phyloP scores from a whole-genome alignment of 805 yeast genomes.

The Blastobotrys mokoenaii region DNA sequence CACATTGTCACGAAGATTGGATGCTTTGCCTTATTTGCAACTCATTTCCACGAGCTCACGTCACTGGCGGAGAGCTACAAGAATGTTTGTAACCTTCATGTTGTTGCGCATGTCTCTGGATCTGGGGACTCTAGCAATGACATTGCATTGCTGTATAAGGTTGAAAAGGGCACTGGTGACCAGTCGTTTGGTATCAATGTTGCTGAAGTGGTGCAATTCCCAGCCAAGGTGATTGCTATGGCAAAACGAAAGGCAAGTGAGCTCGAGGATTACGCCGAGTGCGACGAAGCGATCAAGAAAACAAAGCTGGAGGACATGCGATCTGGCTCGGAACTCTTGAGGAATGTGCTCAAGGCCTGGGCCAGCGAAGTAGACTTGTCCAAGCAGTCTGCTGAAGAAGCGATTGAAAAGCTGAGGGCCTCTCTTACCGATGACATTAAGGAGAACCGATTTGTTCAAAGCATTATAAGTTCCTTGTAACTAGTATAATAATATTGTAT shows the following conservation, averaged over 20 bases:
- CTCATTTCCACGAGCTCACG: constrained; percentile 95
- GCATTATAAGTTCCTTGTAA: no score
- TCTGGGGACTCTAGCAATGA: constrained; percentile 40
- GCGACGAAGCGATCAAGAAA: constrained; percentile 32
- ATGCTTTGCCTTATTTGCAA: constrained; percentile 86
- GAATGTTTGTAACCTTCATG: constrained; percentile 73
- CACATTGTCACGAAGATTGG: constrained; percentile 60
- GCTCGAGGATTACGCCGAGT: constrained; percentile 52
- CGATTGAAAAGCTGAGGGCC: constrained; percentile 9
- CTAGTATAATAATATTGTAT: no score
- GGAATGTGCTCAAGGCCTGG: constrained; percentile 37
- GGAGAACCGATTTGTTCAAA: no score
- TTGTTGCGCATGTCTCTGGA: constrained; percentile 79
- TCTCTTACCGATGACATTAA: constrained; percentile 1
- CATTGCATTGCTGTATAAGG: constrained; percentile 82
- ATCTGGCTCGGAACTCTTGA: constrained; percentile 44
- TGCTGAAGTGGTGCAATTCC: constrained; percentile 92
- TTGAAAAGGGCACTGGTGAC: constrained; percentile 93
- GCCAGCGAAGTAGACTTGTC: constrained; percentile 8
- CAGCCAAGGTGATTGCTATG: constrained; percentile 82
- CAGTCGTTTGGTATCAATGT: constrained; percentile 97
- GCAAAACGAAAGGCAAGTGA: constrained; percentile 92
- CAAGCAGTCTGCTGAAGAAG: constrained; percentile 6
- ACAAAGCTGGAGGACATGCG: constrained; percentile 46
- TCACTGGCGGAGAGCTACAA: constrained; percentile 56